Conservation (phyloP, 2,329 filamentous ascomycete genomes). For the Fusarium sp. region DNA sequence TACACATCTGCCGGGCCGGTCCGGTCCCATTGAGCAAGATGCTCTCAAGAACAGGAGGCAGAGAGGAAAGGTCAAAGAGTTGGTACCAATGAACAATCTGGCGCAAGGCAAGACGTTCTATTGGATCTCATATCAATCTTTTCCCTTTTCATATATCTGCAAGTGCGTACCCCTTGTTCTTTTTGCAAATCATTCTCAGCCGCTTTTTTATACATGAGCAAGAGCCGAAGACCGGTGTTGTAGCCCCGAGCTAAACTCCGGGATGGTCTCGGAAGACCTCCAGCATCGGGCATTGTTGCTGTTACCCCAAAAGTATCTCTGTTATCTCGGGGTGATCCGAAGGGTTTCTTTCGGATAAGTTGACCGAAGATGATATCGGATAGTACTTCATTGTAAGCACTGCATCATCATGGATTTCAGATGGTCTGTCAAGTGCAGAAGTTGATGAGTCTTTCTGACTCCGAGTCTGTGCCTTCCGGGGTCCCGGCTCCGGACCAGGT, state of each 20-base stretch:
- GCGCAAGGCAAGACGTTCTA: conserved; percentile 27
- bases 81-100: conserved; percentile 25
- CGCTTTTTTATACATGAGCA: conserved; percentile 5
- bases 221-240: conserved; percentile 24
- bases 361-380: conserved; percentile 16
- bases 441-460: neutral
- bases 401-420: conserved; percentile 16
- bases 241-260: conserved; percentile 27
- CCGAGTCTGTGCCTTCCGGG: conserved; percentile 29
- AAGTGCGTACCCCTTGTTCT: conserved; percentile 15
- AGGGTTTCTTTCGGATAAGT: conserved; percentile 15
- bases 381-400: neutral
- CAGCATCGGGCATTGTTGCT: neutral
- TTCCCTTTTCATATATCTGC: conserved; percentile 13
- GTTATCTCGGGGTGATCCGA: conserved; percentile 20
- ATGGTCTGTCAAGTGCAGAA: conserved; percentile 15
- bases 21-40: conserved; percentile 41
- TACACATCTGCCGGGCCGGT: conserved; percentile 41
- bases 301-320: neutral
- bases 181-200: conserved; percentile 18
- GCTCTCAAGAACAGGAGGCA: conserved; percentile 8
- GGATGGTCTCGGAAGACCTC: conserved; percentile 26
- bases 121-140: conserved; percentile 35
- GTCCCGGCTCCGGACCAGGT: conserved; percentile 39
- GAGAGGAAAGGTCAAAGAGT: conserved; percentile 11